Evolutionary conservation across 1,139 yeast genomes (phyloP), one percentile per base, ranked within the genome.

Genomic region (Casaregolazyma lundiana): DNA sequence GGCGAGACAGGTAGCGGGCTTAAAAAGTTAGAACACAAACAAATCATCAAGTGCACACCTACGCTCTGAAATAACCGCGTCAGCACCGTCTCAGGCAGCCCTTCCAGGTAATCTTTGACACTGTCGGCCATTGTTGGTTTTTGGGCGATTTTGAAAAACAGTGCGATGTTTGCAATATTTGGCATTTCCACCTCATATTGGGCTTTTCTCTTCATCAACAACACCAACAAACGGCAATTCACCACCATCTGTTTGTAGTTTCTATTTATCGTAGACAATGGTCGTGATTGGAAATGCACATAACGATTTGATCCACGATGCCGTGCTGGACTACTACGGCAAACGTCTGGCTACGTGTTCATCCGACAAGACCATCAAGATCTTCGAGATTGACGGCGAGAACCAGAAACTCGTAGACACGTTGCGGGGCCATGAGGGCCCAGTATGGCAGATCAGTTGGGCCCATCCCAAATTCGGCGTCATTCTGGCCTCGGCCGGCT

Each of bases 381-480:
- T 92, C 54, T 92, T 88, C 63, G 96, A 90, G 57, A 81, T 90
- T 46, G 96, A 88, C 47, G 89, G 92, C 42, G 95, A 88, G 47
- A 78, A 75, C 60, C 65, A 62, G 45, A 81, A 77, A 63, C 72
- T 89, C 46, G 74, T 83, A 26, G 96, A 89, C 56, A 89, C 97
- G 1, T 73, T 92, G 55, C 69, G 77, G 62, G 79, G 96, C 24
- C 99, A 92, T 66, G 96, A 89, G 54, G 98, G 98, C 18, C 97
- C 98, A 8, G 97, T 94, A 43, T 94, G 99, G 98, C 96, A 92
- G 69, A 95, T 90, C 29, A 80, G 90, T 45, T 92, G 98, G 99
- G 97, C 98, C 2, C 98, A 94, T 65, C 98, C 99, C 37, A 92
- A 92, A 66, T 92, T 92, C 62, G 98, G 98, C 32, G 84, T 89